Base-by-base conservation (phyloP, 2,329 filamentous ascomycete genomes). In the Beauveria medogensis region DNA sequence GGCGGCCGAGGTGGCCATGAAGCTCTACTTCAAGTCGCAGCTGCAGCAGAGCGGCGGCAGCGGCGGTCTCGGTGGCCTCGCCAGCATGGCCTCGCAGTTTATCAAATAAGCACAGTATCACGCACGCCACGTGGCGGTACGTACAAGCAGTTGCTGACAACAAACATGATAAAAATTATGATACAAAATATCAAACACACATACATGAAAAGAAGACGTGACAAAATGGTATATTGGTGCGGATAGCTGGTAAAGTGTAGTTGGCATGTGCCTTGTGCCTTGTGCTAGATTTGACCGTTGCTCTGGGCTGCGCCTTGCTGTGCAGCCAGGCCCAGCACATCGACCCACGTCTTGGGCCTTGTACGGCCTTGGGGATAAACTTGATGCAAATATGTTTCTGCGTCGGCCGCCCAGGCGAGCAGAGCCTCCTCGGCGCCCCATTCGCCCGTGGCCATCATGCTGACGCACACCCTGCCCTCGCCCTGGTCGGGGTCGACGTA, bases 11-110 rank as follows among this genome's bases (percentile, higher is more conserved):
- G 88, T 90, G 82, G 92, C 92, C 3, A 74, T 96, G 68, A 92
- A 96, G 82, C 89, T 96, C 84, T 96, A 92, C 74, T 77, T 95
- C 78, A 92, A 96, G 83, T 85, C 82, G 67, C 82, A 91, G 71
- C 82, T 81, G 22, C 74, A 80, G 64, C 62, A 68, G 63, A 64
- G 69, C 60, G 78, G 74, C 26, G 63, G 69, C 60, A 78, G 74
- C 26, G 57, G 57, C 20, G 57, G 50, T 20, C 24, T 59, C 22
- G 57, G 57, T 20, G 71, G 79, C 6, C 68, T 83, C 57, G 62
- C 79, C 67, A 69, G 73, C 26, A 63, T 83, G 67, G 80, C 80
- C 5, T 73, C 73, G 66, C 80, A 81, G 72, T 81, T 80, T 62
- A 67, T 81, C 66, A 69, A 69, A 55, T 72, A 66, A 65, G 59